Conservation (phyloP, 768 basidiomycete genomes). For the Mycena epipterygia region DNA sequence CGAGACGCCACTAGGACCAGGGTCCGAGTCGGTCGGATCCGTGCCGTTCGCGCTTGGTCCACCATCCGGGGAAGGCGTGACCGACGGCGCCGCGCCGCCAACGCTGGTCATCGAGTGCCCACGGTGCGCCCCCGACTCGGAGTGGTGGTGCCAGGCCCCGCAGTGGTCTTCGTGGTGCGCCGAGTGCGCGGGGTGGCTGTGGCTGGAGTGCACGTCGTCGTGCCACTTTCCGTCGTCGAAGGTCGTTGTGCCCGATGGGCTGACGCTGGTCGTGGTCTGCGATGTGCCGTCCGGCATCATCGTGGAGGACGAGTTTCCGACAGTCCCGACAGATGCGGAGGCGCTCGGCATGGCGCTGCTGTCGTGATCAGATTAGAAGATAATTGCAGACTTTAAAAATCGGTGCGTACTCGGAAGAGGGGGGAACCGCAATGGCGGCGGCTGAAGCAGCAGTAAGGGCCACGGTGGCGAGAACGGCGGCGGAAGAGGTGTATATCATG, state of each 20-base stretch:
- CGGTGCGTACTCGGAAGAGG: background rate
- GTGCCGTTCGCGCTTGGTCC: no score
- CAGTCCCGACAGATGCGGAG: background rate
- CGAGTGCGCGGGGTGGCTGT: background rate
- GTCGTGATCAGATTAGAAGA: background rate
- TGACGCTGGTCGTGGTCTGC: background rate
- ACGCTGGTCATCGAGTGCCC: background rate
- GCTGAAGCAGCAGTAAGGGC: background rate
- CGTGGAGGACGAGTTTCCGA: background rate
- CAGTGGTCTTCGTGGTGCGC: background rate
- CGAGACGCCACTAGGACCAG: background rate
- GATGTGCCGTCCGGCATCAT: background rate
- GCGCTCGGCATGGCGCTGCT: background rate
- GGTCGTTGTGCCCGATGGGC: background rate
- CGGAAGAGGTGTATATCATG: constrained; percentile 2
- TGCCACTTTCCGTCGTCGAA: constrained; percentile 1
- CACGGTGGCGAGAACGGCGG: background rate
- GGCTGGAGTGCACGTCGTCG: background rate
- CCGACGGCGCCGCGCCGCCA: background rate
- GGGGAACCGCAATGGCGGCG: background rate
- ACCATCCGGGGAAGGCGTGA: no score
- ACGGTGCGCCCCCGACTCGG: background rate
- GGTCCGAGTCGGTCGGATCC: background rate
- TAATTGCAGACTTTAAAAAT: no score
- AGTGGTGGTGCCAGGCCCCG: background rate